Conservation (phyloP, 768 basidiomycete species). For the Phylloporus scabripes region DNA sequence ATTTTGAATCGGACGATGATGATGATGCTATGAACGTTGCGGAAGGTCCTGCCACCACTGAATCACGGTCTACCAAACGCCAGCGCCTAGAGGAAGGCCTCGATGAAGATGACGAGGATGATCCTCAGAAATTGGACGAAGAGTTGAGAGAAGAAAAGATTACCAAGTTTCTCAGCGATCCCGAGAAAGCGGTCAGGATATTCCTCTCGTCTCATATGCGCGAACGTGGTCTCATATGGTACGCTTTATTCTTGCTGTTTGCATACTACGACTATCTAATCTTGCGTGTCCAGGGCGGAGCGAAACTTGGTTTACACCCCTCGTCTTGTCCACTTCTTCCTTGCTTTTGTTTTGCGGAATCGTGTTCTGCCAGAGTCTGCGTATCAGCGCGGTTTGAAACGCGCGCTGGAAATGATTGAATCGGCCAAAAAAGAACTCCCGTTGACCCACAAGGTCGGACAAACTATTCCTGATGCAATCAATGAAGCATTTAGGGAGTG, state of each 20-base stretch:
- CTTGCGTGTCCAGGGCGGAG: slow-evolving; percentile 37
- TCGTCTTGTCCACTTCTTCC: slow-evolving; percentile 52
- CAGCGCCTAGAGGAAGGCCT: slow-evolving; percentile 14
- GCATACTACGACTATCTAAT: background rate
- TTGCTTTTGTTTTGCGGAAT: slow-evolving; percentile 55
- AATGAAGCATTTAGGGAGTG: slow-evolving; percentile 43
- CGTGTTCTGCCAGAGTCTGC: slow-evolving; percentile 45
- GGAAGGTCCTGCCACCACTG: background rate
- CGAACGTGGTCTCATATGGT: slow-evolving; percentile 68
- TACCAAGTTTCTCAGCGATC: slow-evolving; percentile 53
- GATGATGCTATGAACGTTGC: slow-evolving; percentile 10
- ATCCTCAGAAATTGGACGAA: slow-evolving; percentile 31
- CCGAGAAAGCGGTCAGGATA: slow-evolving; percentile 50
- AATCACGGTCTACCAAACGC: slow-evolving; percentile 21
- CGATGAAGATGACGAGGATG: slow-evolving; percentile 28
- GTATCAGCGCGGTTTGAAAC: slow-evolving; percentile 42
- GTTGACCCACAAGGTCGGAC: slow-evolving; percentile 35
- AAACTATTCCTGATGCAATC: slow-evolving; percentile 40
- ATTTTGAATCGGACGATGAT: slow-evolving; percentile 31
- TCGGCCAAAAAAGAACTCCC: slow-evolving; percentile 41
- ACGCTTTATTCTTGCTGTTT: slow-evolving; percentile 13
- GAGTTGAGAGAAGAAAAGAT: slow-evolving; percentile 41
- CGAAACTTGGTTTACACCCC: slow-evolving; percentile 47
- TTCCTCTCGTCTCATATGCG: slow-evolving; percentile 70
- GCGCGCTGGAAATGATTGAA: slow-evolving; percentile 41